Percentiles rank a stretch among this genome's conserved stretches.
phyloP scores from a whole-genome alignment of 805 yeast genomes.

The Isabelozyma gotoi region DNA sequence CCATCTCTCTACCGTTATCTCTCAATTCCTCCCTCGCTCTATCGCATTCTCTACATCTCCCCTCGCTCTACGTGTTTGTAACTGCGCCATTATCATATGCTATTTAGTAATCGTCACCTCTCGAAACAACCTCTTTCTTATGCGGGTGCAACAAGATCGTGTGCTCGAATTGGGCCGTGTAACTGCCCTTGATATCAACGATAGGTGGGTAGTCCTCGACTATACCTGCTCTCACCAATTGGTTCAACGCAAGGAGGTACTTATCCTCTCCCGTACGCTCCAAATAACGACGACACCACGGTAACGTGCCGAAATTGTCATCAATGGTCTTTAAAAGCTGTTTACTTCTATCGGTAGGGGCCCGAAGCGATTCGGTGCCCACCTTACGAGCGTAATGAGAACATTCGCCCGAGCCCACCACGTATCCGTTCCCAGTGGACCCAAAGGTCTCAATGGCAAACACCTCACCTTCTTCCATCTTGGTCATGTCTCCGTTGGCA shows the following conservation, averaged over 20 bases:
- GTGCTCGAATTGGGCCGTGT: conserved; percentile 97
- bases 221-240: conserved; percentile 80
- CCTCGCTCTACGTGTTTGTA: background rate
- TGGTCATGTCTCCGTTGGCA: conserved; percentile 87
- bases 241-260: conserved; percentile 82
- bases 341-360: conserved; percentile 68
- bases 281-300: conserved; percentile 93
- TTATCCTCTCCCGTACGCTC: conserved; percentile 92
- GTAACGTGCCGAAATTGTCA: conserved; percentile 85
- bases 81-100: background rate
- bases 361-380: conserved; percentile 37
- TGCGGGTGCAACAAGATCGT: conserved; percentile 88
- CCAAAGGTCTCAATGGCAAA: conserved; percentile 99
- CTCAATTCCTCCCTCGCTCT: background rate
- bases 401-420: conserved; percentile 82
- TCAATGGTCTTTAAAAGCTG: conserved; percentile 68
- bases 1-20: background rate
- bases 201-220: conserved; percentile 94
- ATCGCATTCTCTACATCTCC: background rate
- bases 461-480: conserved; percentile 98
- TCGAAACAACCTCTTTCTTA: conserved; percentile 88
- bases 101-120: conserved; percentile 84
- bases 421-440: conserved; percentile 92
- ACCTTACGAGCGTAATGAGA: conserved; percentile 82
- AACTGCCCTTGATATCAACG: conserved; percentile 76